These are phyloP conservation scores for Neonectria hederae DNA, from an alignment of 2,329 filamentous ascomycete genomes.

Conservation along the genomic window DNA sequence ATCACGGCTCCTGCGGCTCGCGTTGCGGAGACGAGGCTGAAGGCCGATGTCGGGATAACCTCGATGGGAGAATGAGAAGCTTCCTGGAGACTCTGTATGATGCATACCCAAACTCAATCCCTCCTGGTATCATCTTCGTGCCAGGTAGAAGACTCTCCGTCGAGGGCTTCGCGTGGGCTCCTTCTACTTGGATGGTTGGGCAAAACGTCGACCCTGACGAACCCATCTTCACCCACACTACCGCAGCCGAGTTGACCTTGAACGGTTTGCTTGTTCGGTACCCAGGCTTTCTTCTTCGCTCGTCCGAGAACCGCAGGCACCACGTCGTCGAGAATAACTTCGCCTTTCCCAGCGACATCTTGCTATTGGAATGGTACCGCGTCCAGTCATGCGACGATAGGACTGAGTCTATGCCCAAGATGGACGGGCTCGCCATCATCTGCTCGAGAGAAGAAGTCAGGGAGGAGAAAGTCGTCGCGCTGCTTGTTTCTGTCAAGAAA, in stretches of 20 bases:
- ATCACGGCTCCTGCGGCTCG: neutral
- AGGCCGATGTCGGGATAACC: neutral
- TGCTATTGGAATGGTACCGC: neutral
- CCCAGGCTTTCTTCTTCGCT: neutral
- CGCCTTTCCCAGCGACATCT: neutral
- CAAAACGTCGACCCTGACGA: slow-evolving; percentile 3
- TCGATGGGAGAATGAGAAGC: neutral
- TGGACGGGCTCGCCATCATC: neutral
- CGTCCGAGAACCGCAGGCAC: neutral
- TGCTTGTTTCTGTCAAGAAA: slow-evolving; percentile 14
- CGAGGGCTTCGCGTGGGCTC: slow-evolving; percentile 9
- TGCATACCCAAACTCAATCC: neutral
- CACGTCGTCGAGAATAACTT: neutral
- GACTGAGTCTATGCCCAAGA: neutral
- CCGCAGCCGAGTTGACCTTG: neutral
- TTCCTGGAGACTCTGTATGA: neutral
- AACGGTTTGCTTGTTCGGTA: neutral
- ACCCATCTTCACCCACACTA: slow-evolving; percentile 4
- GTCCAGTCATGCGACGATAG: neutral
- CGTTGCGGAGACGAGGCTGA: neutral
- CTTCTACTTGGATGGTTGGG: slow-evolving; percentile 8
- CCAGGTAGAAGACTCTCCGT: neutral
- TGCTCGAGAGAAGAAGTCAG: slow-evolving; percentile 2
- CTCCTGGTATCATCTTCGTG: neutral
- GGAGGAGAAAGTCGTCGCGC: neutral